Evolutionary conservation across 2,329 filamentous ascomycete species (phyloP), one percentile per base, ranked within the genome.

Genomic region (Epichloe elymi): DNA sequence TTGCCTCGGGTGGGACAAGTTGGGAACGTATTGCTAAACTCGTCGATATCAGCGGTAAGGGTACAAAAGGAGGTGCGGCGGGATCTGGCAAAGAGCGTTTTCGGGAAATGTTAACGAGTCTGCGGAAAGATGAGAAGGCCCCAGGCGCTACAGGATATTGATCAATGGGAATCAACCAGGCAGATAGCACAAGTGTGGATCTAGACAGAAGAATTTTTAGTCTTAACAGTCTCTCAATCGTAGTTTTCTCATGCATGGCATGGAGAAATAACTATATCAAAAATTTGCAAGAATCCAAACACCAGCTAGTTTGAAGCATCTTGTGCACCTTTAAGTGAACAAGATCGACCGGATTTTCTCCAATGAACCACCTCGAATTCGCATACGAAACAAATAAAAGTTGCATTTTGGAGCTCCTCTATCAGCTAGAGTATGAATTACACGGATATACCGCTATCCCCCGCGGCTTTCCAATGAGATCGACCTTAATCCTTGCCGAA

Each of bases 11-110:
- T 48, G 93, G 93, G 55, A 98, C 93, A 5, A 95, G 88, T 76
- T 98, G 93, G 93, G 93, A 98, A 73, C 85, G 93, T 59, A 97
- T 98, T 63, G 86, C 90, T 23, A 98, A 97, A 74, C 70, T 98
- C 60, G 90, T 97, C n/a, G 93, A 98, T 69, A 71, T 98, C 57
- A 96, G 88, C 62, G 93, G 93, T 55, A 98, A 97, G 73, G 89
- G 91, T 14, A 73, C 80, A 53, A 86, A 83, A 69, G 90, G 91
- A 53, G 91, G 90, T 63, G 89, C 87, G 42, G 83, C 82, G 54
- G 91, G 90, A 44, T 94, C 87, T 54, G 90, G 91, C 61, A 98
- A 98, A 78, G 88, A 94, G 68, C 87, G 89, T 57, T 97, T 98
- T 78, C 83, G 93, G 58, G 91, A 97, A 71, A 64, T 97, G 64